Conservation (phyloP, 2,329 filamentous ascomycete species). For the Coniochaeta sp. region DNA sequence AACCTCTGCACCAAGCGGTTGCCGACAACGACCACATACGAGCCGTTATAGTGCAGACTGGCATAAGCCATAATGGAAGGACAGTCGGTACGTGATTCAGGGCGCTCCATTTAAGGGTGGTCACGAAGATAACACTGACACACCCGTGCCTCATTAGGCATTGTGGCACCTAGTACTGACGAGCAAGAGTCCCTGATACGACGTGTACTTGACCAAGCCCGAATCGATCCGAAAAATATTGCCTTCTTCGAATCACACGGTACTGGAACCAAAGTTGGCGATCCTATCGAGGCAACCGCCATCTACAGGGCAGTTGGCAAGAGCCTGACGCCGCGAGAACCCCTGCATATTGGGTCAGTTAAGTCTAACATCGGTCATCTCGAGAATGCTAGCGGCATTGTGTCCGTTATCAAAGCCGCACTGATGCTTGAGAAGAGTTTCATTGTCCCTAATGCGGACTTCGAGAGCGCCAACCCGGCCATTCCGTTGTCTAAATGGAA, state of each 20-base stretch:
- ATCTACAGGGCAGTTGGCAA: not conserved
- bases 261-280: slow-evolving; percentile 2
- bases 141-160: not conserved
- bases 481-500: slow-evolving; percentile 37
- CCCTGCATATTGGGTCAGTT: slow-evolving; percentile 24
- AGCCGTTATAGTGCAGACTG: slow-evolving; percentile 6
- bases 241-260: slow-evolving; percentile 1
- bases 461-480: slow-evolving; percentile 9
- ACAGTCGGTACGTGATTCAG: not conserved
- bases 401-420: slow-evolving; percentile 23
- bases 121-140: too few species aligned
- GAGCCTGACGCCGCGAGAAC: not conserved
- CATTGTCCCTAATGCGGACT: slow-evolving; percentile 10
- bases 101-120: not conserved
- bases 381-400: slow-evolving; percentile 24
- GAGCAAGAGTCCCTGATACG: not conserved
- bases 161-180: not conserved
- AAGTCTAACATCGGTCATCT: slow-evolving; percentile 30
- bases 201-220: not conserved
- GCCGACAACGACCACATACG: slow-evolving; percentile 9
- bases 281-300: not conserved
- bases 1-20: slow-evolving; percentile 21
- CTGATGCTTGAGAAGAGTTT: slow-evolving; percentile 38
- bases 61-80: slow-evolving; percentile 8
- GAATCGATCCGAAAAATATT: not conserved